Evolutionary conservation across 306 rosid genomes (phyloP), one percentile per base, ranked within the genome.

Genomic region (Hippophae tibetana): DNA sequence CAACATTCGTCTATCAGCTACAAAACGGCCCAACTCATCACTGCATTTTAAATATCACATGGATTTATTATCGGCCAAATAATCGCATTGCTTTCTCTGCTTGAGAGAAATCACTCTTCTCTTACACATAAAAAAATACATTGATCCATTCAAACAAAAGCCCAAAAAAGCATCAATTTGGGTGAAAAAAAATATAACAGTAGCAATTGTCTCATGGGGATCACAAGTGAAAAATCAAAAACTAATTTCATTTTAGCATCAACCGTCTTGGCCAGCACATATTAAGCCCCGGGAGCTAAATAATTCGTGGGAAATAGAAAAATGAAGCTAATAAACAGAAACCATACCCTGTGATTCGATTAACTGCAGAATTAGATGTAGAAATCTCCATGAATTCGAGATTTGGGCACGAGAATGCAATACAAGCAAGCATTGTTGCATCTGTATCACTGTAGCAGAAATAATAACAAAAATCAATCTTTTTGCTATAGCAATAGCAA

Each of bases 381-480:
- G 68, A 71, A 70, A 88, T 81, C 85, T 86, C 97, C 89, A 93
- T 57, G 54, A 14, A 75, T 26, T 82, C 97, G 5, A 93, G 80
- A 82, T 80, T 86, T 54, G 99, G 97, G 71, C 99, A 93, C 3
- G 99, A 88, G 46, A 89, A 93, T 38, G 99, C 95, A 66, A 93
- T 78, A 64, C 97, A 93, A 13, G 95, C 99, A 59, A 93, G 76
- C 94, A 88, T 80, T 38, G 95, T 93, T 7, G 99, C 86, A 68
- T 93, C 97, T n/a, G 86, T 68, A 70, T 93, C 88, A 65, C 99
- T 93, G 82, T 78, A 61, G 44, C 72, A 67, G 13, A 58, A 67
- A 45, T 11, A 60, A 64, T 10, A 56, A 53, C 57, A 10, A 12
- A 6, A 1, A 14, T 44, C 47, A 25, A 27, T 51, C 41, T 14